Evolutionary conservation across 768 basidiomycete species (phyloP).

Genomic region (Xerocomus brunneocitrinus): DNA sequence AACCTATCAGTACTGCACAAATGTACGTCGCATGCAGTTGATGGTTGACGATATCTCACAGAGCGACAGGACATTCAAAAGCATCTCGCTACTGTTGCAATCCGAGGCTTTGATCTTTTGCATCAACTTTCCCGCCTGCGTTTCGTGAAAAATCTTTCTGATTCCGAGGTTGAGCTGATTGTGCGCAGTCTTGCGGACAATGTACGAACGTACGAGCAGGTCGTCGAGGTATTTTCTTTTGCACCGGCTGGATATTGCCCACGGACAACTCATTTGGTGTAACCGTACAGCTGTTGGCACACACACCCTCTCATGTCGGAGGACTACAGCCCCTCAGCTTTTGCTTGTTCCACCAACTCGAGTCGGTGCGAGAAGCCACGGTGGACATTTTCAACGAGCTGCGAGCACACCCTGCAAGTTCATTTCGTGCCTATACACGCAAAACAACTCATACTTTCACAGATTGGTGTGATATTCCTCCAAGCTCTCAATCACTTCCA

Average conservation of each 20-base stretch:
- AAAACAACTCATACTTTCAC: slow-evolving; percentile 5
- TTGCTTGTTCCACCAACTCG: slow-evolving; percentile 85
- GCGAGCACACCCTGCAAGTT: slow-evolving; percentile 66
- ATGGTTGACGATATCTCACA: slow-evolving; percentile 5
- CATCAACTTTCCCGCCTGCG: slow-evolving; percentile 86
- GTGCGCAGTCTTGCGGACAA: slow-evolving; percentile 68
- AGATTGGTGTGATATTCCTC: slow-evolving; percentile 79
- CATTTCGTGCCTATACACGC: background rate
- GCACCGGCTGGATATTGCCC: no score
- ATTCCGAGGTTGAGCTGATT: slow-evolving; percentile 71
- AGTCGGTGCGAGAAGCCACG: slow-evolving; percentile 69
- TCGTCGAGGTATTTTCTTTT: slow-evolving; percentile 63
- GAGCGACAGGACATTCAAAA: slow-evolving; percentile 62
- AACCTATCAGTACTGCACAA: slow-evolving; percentile 67
- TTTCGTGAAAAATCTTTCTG: slow-evolving; percentile 63
- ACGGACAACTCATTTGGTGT: background rate
- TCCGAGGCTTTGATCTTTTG: slow-evolving; percentile 77
- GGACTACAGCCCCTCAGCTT: slow-evolving; percentile 85
- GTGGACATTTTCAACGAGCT: slow-evolving; percentile 83
- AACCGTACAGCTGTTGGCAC: slow-evolving; percentile 65
- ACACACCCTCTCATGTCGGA: slow-evolving; percentile 68
- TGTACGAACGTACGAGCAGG: slow-evolving; percentile 80
- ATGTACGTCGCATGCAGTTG: slow-evolving; percentile 43
- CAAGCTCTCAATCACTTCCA: slow-evolving; percentile 85
- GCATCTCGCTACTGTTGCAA: slow-evolving; percentile 47